Conservation (phyloP, 192 early-diverging fungal genomes). For the Backusella australiensis region DNA sequence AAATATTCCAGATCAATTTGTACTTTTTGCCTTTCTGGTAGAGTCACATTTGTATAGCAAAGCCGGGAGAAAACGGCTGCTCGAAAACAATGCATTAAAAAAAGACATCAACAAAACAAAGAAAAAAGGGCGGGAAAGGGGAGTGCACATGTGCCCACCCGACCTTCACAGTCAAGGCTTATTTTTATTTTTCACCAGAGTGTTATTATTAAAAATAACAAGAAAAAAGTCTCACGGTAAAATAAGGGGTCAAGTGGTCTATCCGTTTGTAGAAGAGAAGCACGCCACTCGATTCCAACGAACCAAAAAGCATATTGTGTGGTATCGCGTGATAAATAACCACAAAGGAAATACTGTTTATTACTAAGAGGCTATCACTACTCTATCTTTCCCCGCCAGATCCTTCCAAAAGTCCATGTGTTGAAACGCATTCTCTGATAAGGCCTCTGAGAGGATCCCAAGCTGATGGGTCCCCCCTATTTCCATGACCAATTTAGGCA, state of each 20-base stretch:
- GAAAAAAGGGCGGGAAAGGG: neutral
- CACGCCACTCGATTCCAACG: neutral
- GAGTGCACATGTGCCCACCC: neutral
- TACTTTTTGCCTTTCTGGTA: constrained; percentile 5
- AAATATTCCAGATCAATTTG: neutral
- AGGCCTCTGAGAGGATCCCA: constrained; percentile 33
- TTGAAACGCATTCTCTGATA: constrained; percentile 56
- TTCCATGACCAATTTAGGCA: constrained; percentile 79
- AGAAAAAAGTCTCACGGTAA: constrained; percentile 11
- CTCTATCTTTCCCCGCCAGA: constrained; percentile 64
- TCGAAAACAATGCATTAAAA: neutral
- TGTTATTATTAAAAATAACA: neutral
- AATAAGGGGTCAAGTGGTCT: neutral
- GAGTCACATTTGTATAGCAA: neutral
- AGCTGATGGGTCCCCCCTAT: constrained; percentile 79
- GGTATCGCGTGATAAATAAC: neutral
- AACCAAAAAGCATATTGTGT: neutral
- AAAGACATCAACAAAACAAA: neutral
- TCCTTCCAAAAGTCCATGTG: constrained; percentile 76
- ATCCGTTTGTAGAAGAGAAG: constrained; percentile 3
- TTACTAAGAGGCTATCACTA: constrained; percentile 52
- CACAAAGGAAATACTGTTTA: neutral
- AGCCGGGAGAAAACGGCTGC: constrained; percentile 13
- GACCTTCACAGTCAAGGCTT: too few relatives aligned
- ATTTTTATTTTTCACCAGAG: neutral